phyloP scores from a whole-genome alignment of 1,139 yeast species.

The Saccharomyces hybrid region DNA sequence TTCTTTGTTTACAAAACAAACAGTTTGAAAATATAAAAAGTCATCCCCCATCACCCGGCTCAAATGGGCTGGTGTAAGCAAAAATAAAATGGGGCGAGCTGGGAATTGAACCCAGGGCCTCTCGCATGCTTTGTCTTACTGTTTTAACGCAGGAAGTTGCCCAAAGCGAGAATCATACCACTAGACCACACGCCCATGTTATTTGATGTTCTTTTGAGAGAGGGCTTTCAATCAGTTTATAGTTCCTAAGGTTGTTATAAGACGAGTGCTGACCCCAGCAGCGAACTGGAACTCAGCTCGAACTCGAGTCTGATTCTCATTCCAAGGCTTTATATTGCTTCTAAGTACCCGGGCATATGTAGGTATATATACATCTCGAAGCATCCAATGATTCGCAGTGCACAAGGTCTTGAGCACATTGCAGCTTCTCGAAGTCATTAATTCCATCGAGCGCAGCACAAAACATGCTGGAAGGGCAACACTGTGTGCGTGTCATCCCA shows the following conservation, averaged over 20 bases:
- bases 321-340: no score
- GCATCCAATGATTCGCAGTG: no score
- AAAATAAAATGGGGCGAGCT: slow-evolving; percentile 25
- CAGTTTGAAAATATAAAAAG: background rate
- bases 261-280: no score
- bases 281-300: no score
- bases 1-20: slow-evolving; percentile 1
- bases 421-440: no score
- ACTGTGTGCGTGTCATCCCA: background rate
- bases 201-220: background rate
- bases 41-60: background rate
- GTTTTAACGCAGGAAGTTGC: slow-evolving; percentile 2
- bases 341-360: no score
- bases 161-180: slow-evolving; percentile 10
- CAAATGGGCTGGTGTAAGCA: background rate
- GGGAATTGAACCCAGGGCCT: slow-evolving; percentile 28
- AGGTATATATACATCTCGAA: no score
- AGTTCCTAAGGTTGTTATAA: no score
- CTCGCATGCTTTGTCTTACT: slow-evolving; percentile 7
- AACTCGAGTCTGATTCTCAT: no score
- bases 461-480: background rate
- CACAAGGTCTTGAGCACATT: no score
- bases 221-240: no score
- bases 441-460: no score
- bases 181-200: slow-evolving; percentile 8